These are phyloP conservation scores for Geotrichum europaeum DNA, from an alignment of 1,139 yeast genomes.

Conservation along the genomic window DNA sequence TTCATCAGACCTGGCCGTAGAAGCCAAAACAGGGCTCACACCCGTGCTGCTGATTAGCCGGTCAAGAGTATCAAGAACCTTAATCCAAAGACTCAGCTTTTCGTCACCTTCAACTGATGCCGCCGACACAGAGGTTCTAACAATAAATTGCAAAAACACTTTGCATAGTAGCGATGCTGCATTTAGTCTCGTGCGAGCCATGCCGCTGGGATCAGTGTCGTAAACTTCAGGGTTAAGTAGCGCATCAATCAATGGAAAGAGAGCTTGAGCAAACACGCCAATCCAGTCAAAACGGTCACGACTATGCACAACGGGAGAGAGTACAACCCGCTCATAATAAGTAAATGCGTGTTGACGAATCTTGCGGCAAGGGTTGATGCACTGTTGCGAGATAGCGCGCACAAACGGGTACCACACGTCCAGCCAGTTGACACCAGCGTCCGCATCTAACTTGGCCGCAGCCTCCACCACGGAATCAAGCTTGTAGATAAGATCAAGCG, in stretches of 20 bases:
- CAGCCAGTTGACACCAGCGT: constrained; percentile 16
- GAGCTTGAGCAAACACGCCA: constrained; percentile 57
- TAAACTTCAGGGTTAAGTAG: constrained; percentile 61
- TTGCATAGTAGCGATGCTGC: constrained; percentile 64
- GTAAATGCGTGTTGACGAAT: constrained; percentile 55
- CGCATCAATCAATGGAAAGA: constrained; percentile 68
- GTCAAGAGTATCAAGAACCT: constrained; percentile 46
- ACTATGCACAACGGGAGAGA: constrained; percentile 39
- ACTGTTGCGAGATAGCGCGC: constrained; percentile 76
- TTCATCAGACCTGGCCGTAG: background rate
- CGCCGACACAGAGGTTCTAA: constrained; percentile 25
- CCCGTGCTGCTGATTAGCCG: constrained; percentile 37
- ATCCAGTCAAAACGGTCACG: constrained; percentile 36
- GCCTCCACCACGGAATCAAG: constrained; percentile 16
- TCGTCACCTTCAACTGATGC: constrained; percentile 38
- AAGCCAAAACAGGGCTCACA: background rate
- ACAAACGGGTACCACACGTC: constrained; percentile 26
- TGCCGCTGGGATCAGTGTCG: constrained; percentile 59
- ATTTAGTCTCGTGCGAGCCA: constrained; percentile 58
- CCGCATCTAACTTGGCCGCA: constrained; percentile 5
- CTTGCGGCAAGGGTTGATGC: constrained; percentile 81
- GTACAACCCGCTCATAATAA: constrained; percentile 46
- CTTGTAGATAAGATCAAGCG: constrained; percentile 41
- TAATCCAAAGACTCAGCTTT: constrained; percentile 38
- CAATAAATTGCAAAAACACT: constrained; percentile 58